These are phyloP conservation scores for Raphanus sativus DNA, from an alignment of 345 rosid genomes.

Conservation along the genomic window DNA sequence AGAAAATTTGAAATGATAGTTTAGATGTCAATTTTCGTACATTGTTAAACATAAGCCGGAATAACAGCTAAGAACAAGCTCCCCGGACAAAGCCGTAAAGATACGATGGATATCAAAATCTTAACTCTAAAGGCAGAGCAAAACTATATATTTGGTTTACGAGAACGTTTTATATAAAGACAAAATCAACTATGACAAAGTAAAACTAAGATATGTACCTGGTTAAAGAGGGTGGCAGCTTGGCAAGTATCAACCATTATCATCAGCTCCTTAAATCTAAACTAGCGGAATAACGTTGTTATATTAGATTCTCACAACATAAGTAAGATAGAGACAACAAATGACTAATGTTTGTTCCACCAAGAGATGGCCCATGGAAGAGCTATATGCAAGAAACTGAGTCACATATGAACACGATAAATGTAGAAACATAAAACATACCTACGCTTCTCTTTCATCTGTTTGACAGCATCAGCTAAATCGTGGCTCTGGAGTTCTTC, in stretches of 20 bases:
- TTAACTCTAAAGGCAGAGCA: conserved; percentile 19
- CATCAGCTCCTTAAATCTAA: conserved; percentile 93
- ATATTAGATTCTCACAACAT: conserved; percentile 15
- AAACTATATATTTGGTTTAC: not conserved
- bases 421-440: conserved; percentile 20
- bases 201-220: conserved; percentile 47
- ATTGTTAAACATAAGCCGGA: conserved; percentile 3
- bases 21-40: not conserved
- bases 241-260: conserved; percentile 99
- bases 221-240: conserved; percentile 96
- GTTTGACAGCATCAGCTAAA: conserved; percentile 98
- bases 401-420: not conserved
- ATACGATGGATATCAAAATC: not conserved
- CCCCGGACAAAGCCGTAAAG: not conserved
- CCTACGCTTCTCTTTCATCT: conserved; percentile 98
- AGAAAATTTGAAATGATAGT: not conserved
- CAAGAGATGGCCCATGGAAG: not conserved
- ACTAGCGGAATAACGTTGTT: conserved; percentile 27
- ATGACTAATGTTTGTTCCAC: not conserved
- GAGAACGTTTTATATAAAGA: not conserved
- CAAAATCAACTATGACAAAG: not conserved
- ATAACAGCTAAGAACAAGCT: conserved; percentile 10
- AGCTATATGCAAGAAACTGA: too few relatives aligned
- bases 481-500: conserved; percentile 99
- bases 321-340: conserved; percentile 11